Evolutionary conservation across 176 grass and related monocot species (phyloP).

Genomic region (Eleusine coracana): DNA sequence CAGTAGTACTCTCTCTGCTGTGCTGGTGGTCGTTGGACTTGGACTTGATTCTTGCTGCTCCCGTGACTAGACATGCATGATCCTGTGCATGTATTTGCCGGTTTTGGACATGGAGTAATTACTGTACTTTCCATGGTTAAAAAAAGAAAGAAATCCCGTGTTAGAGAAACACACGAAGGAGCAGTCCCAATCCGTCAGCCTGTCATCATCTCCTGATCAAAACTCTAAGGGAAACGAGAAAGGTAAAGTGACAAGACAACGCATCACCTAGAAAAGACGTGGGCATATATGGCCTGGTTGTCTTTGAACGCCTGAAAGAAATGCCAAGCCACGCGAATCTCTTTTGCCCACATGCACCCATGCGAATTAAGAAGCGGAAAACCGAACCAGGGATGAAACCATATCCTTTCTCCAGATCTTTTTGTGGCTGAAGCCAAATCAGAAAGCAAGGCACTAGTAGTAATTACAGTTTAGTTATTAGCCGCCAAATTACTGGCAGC

Average conservation of each 20-base stretch:
- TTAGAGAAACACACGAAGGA: background rate
- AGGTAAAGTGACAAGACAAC: background rate
- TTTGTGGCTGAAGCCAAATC: background rate
- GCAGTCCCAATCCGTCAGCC: background rate
- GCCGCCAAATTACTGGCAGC: background rate
- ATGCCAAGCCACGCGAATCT: background rate
- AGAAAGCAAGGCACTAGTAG: background rate
- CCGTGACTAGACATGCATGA: background rate
- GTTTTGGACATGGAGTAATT: background rate
- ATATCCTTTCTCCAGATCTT: background rate
- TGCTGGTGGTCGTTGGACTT: background rate
- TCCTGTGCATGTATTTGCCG: background rate
- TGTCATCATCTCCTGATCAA: background rate
- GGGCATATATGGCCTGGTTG: too few relatives aligned
- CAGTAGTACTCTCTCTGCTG: background rate
- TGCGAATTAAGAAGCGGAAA: too few relatives aligned
- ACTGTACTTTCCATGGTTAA: background rate
- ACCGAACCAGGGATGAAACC: too few relatives aligned
- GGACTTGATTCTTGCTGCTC: constrained; percentile 9
- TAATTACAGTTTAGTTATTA: background rate
- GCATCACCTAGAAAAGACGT: background rate
- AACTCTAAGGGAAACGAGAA: background rate
- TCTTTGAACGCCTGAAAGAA: background rate
- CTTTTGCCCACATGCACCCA: background rate
- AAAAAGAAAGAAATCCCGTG: background rate